Conservation (phyloP, 768 basidiomycete genomes). For the Trametes cubensis region DNA sequence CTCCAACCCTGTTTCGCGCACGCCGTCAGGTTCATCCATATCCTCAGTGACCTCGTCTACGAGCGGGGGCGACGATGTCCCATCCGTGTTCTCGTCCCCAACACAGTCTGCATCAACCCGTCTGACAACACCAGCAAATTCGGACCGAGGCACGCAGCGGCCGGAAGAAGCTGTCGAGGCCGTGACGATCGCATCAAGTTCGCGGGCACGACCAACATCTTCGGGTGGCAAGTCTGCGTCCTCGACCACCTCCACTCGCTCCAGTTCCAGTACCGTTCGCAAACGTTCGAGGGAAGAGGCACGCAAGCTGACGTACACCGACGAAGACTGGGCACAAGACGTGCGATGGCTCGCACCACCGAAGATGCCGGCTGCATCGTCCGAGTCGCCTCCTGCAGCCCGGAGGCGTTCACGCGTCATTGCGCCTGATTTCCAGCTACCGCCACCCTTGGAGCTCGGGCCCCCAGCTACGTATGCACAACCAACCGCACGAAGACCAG, state of each 20-base stretch:
- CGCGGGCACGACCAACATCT: conserved; percentile 19
- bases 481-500: conserved; percentile 17
- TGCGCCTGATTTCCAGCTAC: conserved; percentile 20
- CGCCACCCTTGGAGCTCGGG: conserved; percentile 12
- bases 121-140: conserved; percentile 36
- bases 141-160: conserved; percentile 23
- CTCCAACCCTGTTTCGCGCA: conserved; percentile 34
- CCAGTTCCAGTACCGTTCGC: conserved; percentile 15
- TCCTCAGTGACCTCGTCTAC: conserved; percentile 28
- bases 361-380: conserved; percentile 18
- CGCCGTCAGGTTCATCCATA: conserved; percentile 44
- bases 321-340: conserved; percentile 70
- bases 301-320: conserved; percentile 39
- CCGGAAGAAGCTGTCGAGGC: conserved; percentile 16
- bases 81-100: conserved; percentile 44
- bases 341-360: conserved; percentile 62
- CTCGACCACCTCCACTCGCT: conserved; percentile 17
- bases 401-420: conserved; percentile 16
- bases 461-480: neutral
- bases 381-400: conserved; percentile 6
- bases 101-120: conserved; percentile 42
- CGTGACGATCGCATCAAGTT: conserved; percentile 30
- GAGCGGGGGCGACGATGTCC: conserved; percentile 22
- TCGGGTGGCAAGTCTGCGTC: conserved; percentile 13
- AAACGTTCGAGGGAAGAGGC: conserved; percentile 11